phyloP scores from a whole-genome alignment of 192 early-diverging fungal genomes.

The Allomyces arbusculus region DNA sequence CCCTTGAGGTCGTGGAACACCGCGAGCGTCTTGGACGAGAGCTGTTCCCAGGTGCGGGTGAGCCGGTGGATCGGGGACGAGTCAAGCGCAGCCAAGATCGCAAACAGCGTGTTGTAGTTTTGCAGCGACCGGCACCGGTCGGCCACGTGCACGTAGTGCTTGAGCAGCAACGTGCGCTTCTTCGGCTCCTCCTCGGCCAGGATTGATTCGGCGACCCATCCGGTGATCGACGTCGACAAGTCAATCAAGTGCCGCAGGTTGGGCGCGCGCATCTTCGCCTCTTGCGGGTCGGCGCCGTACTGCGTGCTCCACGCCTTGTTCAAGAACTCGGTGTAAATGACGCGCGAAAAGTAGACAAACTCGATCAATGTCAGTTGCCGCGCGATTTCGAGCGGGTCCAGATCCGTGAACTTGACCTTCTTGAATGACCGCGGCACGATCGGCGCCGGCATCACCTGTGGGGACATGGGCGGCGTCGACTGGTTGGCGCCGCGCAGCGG shows the following conservation, averaged over 20 bases:
- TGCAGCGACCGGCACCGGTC: constrained; percentile 64
- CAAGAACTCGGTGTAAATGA: constrained; percentile 74
- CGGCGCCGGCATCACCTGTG: constrained; percentile 39
- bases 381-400: constrained; percentile 81
- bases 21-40: constrained; percentile 5
- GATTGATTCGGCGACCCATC: constrained; percentile 74
- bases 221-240: constrained; percentile 63
- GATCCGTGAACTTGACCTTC: constrained; percentile 60
- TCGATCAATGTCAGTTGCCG: constrained; percentile 92
- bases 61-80: constrained; percentile 73
- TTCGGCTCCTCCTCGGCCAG: constrained; percentile 60
- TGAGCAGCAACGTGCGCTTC: constrained; percentile 50
- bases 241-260: constrained; percentile 77
- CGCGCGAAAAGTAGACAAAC: constrained; percentile 51
- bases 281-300: constrained; percentile 23
- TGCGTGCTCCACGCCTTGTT: constrained; percentile 71
- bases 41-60: constrained; percentile 70
- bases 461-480: constrained; percentile 22
- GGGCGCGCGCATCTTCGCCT: constrained; percentile 34
- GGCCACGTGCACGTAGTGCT: constrained; percentile 68
- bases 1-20: constrained; percentile 22
- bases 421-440: constrained; percentile 65
- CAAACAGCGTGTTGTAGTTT: constrained; percentile 87
- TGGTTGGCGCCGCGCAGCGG: constrained; percentile 26
- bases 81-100: constrained; percentile 74